Conservation (phyloP, 2,329 filamentous ascomycete genomes). For the Dendrostoma leiphaemia region DNA sequence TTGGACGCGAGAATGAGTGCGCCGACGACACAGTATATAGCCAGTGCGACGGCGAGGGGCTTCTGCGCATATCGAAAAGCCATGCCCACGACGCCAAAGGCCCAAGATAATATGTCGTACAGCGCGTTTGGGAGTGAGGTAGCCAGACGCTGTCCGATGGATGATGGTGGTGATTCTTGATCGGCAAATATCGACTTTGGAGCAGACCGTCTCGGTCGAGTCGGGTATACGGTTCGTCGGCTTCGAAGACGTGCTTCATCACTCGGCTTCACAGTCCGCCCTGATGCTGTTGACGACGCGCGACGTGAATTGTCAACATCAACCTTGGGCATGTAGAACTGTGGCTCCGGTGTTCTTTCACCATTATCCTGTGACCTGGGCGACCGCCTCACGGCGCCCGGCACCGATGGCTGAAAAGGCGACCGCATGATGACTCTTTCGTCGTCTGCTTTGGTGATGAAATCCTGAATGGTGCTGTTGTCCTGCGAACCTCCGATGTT, state of each 20-base stretch:
- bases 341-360: conserved; percentile 44
- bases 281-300: conserved; percentile 31
- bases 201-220: neutral
- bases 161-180: conserved; percentile 17
- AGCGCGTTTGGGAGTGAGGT: conserved; percentile 36
- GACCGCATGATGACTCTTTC: conserved; percentile 53
- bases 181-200: neutral
- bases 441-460: conserved; percentile 51
- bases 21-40: conserved; percentile 60
- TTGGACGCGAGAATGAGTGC: conserved; percentile 59
- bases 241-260: conserved; percentile 26
- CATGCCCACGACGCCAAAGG: conserved; percentile 53
- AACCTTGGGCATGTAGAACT: conserved; percentile 53
- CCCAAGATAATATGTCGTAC: conserved; percentile 45
- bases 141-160: conserved; percentile 31
- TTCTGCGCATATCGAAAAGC: conserved; percentile 63
- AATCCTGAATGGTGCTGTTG: conserved; percentile 49
- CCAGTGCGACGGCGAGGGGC: conserved; percentile 59
- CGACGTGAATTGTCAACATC: conserved; percentile 37
- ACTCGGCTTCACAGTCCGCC: conserved; percentile 31
- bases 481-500: conserved; percentile 51
- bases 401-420: conserved; percentile 54
- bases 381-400: conserved; percentile 32
- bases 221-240: conserved; percentile 22
- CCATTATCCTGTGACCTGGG: conserved; percentile 24